A percentile compares a stretch with the other conserved stretches of the same genome.
Evolutionary conservation across 2,329 filamentous ascomycete genomes (phyloP).

Genomic region (Fusarium beomiforme): DNA sequence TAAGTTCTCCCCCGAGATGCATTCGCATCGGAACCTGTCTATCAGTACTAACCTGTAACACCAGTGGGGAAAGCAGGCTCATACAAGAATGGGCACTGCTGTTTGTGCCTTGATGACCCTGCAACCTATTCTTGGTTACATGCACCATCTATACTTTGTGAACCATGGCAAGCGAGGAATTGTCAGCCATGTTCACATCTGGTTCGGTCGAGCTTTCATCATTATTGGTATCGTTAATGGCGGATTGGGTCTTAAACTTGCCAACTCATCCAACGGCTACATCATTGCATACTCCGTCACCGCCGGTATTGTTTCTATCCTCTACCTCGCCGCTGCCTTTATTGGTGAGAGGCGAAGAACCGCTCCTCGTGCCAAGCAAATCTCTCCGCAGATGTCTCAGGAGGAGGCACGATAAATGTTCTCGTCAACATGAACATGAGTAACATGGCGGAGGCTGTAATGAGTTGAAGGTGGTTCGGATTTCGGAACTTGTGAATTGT

Average conservation of each 20-base stretch:
- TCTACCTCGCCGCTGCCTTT: constrained; percentile 53
- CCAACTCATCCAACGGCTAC: constrained; percentile 51
- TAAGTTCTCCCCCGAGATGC: constrained; percentile 48
- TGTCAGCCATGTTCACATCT: constrained; percentile 68
- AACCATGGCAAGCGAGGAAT: constrained; percentile 58
- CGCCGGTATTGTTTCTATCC: constrained; percentile 57
- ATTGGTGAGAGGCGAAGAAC: constrained; percentile 26
- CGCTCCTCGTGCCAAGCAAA: constrained; percentile 20
- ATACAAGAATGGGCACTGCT: constrained; percentile 66
- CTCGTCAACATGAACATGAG: background rate
- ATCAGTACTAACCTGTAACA: constrained; percentile 27
- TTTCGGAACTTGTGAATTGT: constrained; percentile 10
- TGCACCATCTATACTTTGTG: constrained; percentile 66
- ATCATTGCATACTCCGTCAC: constrained; percentile 67
- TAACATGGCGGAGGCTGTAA: background rate
- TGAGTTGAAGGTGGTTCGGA: constrained; percentile 15
- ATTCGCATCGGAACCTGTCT: background rate
- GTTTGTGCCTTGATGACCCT: constrained; percentile 64
- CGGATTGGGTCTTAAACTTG: constrained; percentile 66
- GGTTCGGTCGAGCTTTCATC: constrained; percentile 69
- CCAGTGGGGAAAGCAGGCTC: constrained; percentile 62
- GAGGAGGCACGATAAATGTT: constrained; percentile 22
- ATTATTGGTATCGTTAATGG: constrained; percentile 70
- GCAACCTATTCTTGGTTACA: constrained; percentile 66
- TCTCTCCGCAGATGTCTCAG: constrained; percentile 42